phyloP scores from a whole-genome alignment of 202 grass and related monocot species.

The Brachypodium distachyon region DNA sequence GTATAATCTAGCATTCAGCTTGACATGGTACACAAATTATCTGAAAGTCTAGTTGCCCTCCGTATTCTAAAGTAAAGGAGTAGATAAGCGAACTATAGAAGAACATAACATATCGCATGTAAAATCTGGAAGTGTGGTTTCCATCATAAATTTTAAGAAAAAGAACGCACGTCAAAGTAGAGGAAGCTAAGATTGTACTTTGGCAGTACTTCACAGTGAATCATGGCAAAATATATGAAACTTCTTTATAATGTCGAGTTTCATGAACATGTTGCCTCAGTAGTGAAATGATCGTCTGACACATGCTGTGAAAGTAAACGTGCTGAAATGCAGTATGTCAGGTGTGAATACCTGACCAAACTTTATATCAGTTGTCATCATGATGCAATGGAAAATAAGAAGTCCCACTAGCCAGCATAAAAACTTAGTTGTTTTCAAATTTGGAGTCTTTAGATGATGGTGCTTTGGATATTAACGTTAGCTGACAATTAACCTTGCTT shows the following conservation, averaged over 20 bases:
- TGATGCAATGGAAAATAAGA: slow-evolving; percentile 23
- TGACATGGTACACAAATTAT: not conserved
- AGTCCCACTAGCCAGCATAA: slow-evolving; percentile 24
- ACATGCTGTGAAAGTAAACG: slow-evolving; percentile 5
- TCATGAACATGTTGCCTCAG: not conserved
- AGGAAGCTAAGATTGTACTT: not conserved
- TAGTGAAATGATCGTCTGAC: slow-evolving; percentile 2
- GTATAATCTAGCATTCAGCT: not conserved
- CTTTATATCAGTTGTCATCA: slow-evolving; percentile 21
- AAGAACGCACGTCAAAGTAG: not conserved
- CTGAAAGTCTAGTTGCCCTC: not conserved
- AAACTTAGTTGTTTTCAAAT: slow-evolving; percentile 6
- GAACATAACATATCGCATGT: not conserved
- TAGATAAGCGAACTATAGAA: not conserved
- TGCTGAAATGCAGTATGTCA: slow-evolving; percentile 26
- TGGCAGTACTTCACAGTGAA: not conserved
- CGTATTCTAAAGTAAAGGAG: not conserved
- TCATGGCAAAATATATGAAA: not conserved
- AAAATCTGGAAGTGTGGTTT: not conserved
- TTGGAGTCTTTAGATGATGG: slow-evolving; percentile 11
- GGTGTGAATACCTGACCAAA: slow-evolving; percentile 24
- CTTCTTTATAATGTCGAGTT: not conserved
- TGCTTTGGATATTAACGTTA: not conserved
- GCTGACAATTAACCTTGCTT: not conserved
- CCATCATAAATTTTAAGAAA: not conserved